Evolutionary conservation across 768 basidiomycete species (phyloP).

Genomic region (Lyophyllum decastes): DNA sequence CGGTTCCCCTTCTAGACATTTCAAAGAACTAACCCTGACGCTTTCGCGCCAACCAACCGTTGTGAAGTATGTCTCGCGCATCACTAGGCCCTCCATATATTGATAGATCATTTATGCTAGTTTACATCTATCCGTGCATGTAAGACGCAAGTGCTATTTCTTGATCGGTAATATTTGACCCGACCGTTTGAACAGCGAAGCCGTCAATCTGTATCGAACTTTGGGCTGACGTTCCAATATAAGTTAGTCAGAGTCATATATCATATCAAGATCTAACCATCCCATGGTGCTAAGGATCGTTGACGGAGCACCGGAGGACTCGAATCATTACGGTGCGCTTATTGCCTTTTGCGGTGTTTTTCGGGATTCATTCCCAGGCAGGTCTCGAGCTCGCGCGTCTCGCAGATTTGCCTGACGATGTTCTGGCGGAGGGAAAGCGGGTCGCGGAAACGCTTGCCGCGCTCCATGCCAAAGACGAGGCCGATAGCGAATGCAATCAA

Average conservation of each 20-base stretch:
- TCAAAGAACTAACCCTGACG: constrained; percentile 75
- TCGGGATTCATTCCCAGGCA: constrained; percentile 27
- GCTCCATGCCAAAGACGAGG: constrained; percentile 56
- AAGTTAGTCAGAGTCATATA: constrained; percentile 43
- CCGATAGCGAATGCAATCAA: constrained; percentile 62
- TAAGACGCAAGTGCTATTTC: constrained; percentile 22
- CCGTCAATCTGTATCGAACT: constrained; percentile 50
- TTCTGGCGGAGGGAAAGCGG: constrained; percentile 61
- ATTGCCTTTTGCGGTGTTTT: neutral
- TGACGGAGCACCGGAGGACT: constrained; percentile 65
- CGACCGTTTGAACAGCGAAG: constrained; percentile 42
- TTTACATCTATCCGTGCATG: constrained; percentile 81
- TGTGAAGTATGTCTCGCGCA: constrained; percentile 53
- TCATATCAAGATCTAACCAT: neutral
- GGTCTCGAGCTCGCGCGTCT: constrained; percentile 88
- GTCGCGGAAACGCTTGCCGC: constrained; percentile 62
- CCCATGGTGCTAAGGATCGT: constrained; percentile 51
- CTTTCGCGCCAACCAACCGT: constrained; percentile 78
- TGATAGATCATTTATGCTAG: constrained; percentile 38
- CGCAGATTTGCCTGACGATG: constrained; percentile 79
- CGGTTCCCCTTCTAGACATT: constrained; percentile 58
- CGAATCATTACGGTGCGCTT: constrained; percentile 70
- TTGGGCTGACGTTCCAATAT: constrained; percentile 79
- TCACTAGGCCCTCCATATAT: neutral
- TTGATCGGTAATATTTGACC: neutral